phyloP scores from a whole-genome alignment of 441 rosid species.

The Eruca vesicaria region DNA sequence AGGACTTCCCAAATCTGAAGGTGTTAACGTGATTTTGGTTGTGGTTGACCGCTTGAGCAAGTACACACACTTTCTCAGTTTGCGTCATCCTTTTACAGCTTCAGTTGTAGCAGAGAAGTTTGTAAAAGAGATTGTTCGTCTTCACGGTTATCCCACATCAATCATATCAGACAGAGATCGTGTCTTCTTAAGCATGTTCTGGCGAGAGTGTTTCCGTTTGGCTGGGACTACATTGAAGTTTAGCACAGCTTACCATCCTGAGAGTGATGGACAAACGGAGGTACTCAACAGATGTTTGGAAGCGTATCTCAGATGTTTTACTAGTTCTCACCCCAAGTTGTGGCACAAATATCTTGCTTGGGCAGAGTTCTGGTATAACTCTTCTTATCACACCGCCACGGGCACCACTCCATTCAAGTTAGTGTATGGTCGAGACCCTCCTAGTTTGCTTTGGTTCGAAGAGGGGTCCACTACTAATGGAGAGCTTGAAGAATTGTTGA shows the following conservation, averaged over 20 bases:
- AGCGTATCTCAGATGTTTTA: not conserved
- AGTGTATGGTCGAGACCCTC: not conserved
- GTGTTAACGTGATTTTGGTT: not conserved
- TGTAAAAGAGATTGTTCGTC: not conserved
- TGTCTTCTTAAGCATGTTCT: not conserved
- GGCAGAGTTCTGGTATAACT: not conserved
- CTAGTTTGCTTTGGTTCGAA: not conserved
- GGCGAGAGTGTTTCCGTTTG: not conserved
- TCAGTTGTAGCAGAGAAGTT: not conserved
- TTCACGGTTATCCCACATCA: not conserved
- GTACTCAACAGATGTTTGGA: not conserved
- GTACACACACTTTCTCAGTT: not conserved
- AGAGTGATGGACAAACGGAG: not conserved
- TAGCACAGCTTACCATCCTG: not conserved
- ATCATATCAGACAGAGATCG: not conserved
- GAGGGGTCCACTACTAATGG: not conserved
- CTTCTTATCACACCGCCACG: not conserved
- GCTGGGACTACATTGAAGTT: not conserved
- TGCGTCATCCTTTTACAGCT: not conserved
- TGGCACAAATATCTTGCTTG: not conserved
- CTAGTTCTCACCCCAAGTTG: not conserved
- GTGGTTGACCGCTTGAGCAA: not conserved
- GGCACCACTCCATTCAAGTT: not conserved
- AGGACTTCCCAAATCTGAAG: not conserved
- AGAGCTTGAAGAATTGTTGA: not conserved